These are phyloP conservation scores for Torulaspora pretoriensis DNA, from an alignment of 1,139 yeast genomes.

Conservation along the genomic window DNA sequence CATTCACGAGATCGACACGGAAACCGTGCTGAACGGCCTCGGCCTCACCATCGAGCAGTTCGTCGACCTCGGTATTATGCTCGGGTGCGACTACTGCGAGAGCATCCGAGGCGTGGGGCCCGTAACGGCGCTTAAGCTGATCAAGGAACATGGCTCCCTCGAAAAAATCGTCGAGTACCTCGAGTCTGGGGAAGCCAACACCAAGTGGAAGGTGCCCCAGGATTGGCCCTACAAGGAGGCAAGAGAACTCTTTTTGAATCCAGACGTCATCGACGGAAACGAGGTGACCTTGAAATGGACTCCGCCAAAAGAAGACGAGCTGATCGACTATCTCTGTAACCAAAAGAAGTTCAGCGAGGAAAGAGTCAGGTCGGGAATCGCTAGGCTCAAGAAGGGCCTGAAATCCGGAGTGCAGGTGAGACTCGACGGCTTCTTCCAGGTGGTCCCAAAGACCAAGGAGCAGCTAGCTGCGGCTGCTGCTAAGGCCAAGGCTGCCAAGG, in stretches of 20 bases:
- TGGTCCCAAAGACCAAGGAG: constrained; percentile 51
- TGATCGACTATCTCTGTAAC: constrained; percentile 38
- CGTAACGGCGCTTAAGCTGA: constrained; percentile 82
- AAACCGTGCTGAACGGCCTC: constrained; percentile 67
- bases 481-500: constrained; percentile 41
- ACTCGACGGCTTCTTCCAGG: constrained; percentile 84
- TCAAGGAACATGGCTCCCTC: constrained; percentile 76
- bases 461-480: constrained; percentile 40
- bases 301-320: constrained; percentile 40
- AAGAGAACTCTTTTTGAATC: constrained; percentile 71
- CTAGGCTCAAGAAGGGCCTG: constrained; percentile 74
- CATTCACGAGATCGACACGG: constrained; percentile 74
- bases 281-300: constrained; percentile 67
- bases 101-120: constrained; percentile 95
- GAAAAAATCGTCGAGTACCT: constrained; percentile 72
- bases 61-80: constrained; percentile 82
- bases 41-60: constrained; percentile 70
- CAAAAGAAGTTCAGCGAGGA: constrained; percentile 83
- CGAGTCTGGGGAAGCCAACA: constrained; percentile 52
- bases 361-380: constrained; percentile 82
- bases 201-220: constrained; percentile 82
- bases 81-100: constrained; percentile 97
- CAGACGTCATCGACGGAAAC: constrained; percentile 65
- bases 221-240: constrained; percentile 94
- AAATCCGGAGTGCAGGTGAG: constrained; percentile 88